Evolutionary conservation across 345 rosid species (phyloP), one percentile per base, ranked within the genome.

Genomic region (Psidium friedrichsthalianum): DNA sequence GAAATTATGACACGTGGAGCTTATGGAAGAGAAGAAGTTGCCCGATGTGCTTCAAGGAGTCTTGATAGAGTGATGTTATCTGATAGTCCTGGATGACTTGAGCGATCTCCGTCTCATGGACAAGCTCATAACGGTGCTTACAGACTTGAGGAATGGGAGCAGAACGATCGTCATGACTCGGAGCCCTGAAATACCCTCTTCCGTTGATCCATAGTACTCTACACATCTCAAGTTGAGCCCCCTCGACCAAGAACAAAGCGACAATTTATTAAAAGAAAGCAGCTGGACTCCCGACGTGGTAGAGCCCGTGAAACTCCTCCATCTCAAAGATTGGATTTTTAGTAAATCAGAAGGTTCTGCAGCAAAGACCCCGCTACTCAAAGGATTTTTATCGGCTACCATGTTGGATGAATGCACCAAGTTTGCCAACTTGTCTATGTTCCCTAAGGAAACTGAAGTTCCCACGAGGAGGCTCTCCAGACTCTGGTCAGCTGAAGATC

Each of bases 401-500:
- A n/a, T 18, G 69, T n/a, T 51, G 13, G 82, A 47, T 51, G 15
- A 8, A 58, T 6, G 8, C 82, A 22, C 29, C 25, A 6, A 15
- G 40, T 6, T 84, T 13, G 21, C 3, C 12, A n/a, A 84, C 32
- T 22, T 91, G 58, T 56, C 89, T 44, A 84, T 89, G 61, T 91
- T 91, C 36, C 93, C 91, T 15, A 88, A 83, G 82, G 85, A 82
- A 42, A 54, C 8, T 59, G 85, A 51, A 74, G 82, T 91, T 56
- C 86, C 89, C 11, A 84, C 86, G 1, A 85, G 93, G 86, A 89
- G 93, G 87, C 27, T 90, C 86, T 82, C 82, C 52, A 85, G 55
- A 55, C 83, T 90, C 49, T 91, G 92, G 92, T 84, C 83, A 81
- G 91, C 93, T 24, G 93, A 91, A 58, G 12, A 58, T 11, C 32